Evolutionary conservation across 345 rosid species (phyloP), one percentile per base, ranked within the genome.

Genomic region (Pistacia atlantica): DNA sequence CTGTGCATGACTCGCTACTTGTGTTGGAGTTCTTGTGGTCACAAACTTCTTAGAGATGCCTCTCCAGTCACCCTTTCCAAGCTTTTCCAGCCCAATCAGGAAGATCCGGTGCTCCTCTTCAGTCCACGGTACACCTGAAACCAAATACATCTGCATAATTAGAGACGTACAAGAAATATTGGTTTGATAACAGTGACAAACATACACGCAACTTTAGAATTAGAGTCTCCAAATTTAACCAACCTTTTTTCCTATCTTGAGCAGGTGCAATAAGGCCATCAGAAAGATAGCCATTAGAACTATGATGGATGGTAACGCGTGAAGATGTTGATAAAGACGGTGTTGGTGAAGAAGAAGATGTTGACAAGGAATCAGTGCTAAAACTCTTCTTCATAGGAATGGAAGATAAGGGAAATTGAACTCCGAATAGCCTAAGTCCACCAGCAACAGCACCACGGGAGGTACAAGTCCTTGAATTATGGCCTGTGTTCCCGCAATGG

Each of bases 1-100:
- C 42, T 83, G 84, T 17, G 86, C 84, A 72, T 83, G 86, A 65
- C 86, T 83, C 2, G 86, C 86, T 2, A 83, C 84, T 67, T 83
- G 86, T 5, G 86, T 75, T 58, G 86, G 84, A 63, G 82, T 83
- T 72, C 84, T 83, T 67, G 86, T 78, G 11, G 81, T 69, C 4
- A 83, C 86, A 51, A 80, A 83, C 22, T 72, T 73, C 51, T 65
- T 78, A 17, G 86, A 80, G 71, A 83, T 83, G 22, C 86, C 86
- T 59, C 82, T 75, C 86, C 84, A 83, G 11, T 83, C 84, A 20
- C 86, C 86, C 69, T 73, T 83, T n/a, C 86, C 86, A 0, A 83
- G 79, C 77, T 49, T 80, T 57, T 80, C 75, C 0, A 83, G 83
- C 68, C 86, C 86, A 11, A 72, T 7, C 31, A 78, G 69, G 54